phyloP scores from a whole-genome alignment of 2,329 filamentous ascomycete species.

The Fonsecaea pedrosoi region DNA sequence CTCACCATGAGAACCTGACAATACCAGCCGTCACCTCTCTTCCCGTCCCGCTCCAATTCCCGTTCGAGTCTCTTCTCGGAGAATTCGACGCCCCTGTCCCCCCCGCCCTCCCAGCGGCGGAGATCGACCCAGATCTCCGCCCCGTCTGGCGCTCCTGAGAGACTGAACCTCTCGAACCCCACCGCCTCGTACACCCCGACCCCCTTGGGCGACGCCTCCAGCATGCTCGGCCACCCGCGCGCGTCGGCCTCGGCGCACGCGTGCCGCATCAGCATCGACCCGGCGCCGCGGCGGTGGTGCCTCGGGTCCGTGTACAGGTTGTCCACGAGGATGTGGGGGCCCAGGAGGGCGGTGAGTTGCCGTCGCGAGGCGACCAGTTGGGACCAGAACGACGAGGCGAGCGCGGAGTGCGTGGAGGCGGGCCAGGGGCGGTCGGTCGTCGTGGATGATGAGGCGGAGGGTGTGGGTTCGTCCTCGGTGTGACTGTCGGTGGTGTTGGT shows the following conservation, averaged over 20 bases:
- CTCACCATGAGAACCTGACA: conserved; percentile 26
- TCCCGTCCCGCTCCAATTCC: not conserved
- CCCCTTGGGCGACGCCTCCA: conserved; percentile 30
- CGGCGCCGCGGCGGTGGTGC: conserved; percentile 30
- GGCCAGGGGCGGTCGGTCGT: conserved; percentile 14
- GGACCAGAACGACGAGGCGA: conserved; percentile 19
- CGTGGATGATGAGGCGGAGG: not conserved
- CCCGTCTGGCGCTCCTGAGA: not conserved
- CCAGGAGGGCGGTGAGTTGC: not conserved
- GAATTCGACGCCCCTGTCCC: conserved; percentile 28
- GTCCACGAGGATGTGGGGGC: conserved; percentile 28
- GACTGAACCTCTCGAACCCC: conserved; percentile 15
- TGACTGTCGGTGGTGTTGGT: not conserved
- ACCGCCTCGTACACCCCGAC: conserved; percentile 25
- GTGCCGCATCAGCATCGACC: conserved; percentile 26
- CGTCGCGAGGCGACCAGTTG: conserved; percentile 10
- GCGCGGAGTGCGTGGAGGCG: conserved; percentile 6
- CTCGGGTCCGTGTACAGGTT: conserved; percentile 26
- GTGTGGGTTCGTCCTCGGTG: not conserved
- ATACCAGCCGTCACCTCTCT: conserved; percentile 19
- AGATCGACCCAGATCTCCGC: conserved; percentile 30
- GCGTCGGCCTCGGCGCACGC: conserved; percentile 23
- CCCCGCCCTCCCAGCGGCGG: conserved; percentile 21
- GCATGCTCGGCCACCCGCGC: conserved; percentile 11
- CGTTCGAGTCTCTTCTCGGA: not conserved